Evolutionary conservation across 1,284 basidiomycete genomes (phyloP).

Genomic region (Microbotryum lychnidis-dioicae): DNA sequence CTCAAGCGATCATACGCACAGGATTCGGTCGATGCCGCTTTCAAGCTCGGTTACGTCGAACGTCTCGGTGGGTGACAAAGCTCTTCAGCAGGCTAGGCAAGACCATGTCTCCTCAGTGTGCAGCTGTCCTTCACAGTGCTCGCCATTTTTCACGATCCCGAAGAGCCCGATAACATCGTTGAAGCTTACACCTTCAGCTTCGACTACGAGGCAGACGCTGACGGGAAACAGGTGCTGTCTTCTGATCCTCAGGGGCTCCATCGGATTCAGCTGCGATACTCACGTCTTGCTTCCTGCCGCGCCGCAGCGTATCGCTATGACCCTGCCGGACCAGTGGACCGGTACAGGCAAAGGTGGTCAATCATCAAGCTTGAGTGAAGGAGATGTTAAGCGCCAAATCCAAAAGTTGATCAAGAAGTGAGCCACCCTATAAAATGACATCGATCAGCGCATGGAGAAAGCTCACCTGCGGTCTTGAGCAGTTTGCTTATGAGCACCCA

Average conservation of each 20-base stretch:
- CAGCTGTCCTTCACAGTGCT: constrained; percentile 45
- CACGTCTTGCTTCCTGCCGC: neutral
- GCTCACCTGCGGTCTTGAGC: constrained; percentile 54
- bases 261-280: neutral
- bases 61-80: constrained; percentile 17
- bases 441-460: neutral
- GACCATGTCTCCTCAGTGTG: neutral
- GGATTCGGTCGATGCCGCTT: constrained; percentile 26
- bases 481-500: constrained; percentile 63
- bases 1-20: neutral
- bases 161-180: constrained; percentile 31
- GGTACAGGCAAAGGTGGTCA: neutral
- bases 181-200: constrained; percentile 33
- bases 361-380: constrained; percentile 5
- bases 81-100: neutral
- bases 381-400: constrained; percentile 21
- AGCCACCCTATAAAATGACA: neutral
- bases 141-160: constrained; percentile 56
- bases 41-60: constrained; percentile 29
- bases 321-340: constrained; percentile 20
- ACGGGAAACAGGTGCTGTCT: constrained; percentile 16
- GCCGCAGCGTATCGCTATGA: constrained; percentile 19
- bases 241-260: too few species aligned
- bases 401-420: constrained; percentile 30
- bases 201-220: constrained; percentile 15